Conservation (phyloP, 352 stramenopile species). For the Pythium brassicae region DNA sequence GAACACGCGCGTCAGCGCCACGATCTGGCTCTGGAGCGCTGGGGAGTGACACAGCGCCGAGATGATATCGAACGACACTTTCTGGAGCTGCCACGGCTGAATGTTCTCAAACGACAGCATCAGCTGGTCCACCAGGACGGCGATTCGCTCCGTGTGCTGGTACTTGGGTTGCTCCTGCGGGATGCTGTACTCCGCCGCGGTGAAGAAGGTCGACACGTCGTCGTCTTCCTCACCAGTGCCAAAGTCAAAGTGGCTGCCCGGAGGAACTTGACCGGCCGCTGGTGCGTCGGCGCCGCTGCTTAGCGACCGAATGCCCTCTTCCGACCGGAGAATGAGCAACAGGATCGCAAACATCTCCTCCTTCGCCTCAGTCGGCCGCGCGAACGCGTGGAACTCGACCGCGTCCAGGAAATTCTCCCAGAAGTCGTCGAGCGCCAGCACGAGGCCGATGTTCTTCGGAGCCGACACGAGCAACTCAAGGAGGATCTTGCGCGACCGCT, state of each 20-base stretch:
- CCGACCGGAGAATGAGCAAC: conserved; percentile 39
- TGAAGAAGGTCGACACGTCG: conserved; percentile 50
- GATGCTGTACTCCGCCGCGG: conserved; percentile 42
- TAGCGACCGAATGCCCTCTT: conserved; percentile 45
- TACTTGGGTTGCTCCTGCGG: conserved; percentile 25
- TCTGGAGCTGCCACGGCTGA: conserved; percentile 76
- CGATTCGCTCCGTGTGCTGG: conserved; percentile 44
- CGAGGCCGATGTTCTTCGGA: conserved; percentile 41
- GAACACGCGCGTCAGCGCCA: conserved; percentile 61
- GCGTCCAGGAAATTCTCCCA: conserved; percentile 46
- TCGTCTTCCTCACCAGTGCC: conserved; percentile 31
- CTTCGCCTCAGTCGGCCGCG: conserved; percentile 35
- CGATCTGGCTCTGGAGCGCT: conserved; percentile 59
- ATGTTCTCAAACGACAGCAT: conserved; percentile 70
- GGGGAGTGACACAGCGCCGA: conserved; percentile 52
- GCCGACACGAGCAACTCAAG: conserved; percentile 35
- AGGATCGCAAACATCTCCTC: conserved; percentile 53
- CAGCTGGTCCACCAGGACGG: conserved; percentile 54
- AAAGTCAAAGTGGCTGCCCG: conserved; percentile 33
- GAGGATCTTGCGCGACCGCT: conserved; percentile 18
- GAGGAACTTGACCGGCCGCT: conserved; percentile 1
- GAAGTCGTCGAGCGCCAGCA: conserved; percentile 39
- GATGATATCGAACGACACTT: conserved; percentile 72
- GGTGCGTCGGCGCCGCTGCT: conserved; percentile 5
- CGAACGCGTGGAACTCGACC: conserved; percentile 36